Evolutionary conservation across 768 basidiomycete genomes (phyloP), one percentile per base, ranked within the genome.

Genomic region (Pleurotus citrinopileatus): DNA sequence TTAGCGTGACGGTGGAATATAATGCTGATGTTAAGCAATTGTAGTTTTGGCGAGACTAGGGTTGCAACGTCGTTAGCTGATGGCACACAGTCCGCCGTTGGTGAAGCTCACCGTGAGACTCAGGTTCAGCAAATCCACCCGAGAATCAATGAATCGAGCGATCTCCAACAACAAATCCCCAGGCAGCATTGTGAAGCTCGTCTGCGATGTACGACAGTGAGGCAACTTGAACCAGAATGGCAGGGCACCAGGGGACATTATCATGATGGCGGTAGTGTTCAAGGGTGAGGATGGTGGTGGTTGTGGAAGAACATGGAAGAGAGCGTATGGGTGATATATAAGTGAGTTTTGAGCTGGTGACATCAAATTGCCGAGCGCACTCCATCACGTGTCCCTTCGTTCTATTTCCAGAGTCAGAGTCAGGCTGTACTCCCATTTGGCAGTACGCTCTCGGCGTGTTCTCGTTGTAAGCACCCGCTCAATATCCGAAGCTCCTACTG

Each of bases 161-260:
- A 90, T 78, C 64, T 89, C 86, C 40, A 88, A 77, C 38, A 89
- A 72, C 42, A 90, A 64, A 65, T 91, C 89, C 27, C 73, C 74
- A 0, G 87, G 88, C 10, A 60, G 42, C 12, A 74, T 54, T 4
- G 59, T 42, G 13, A 63, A 46, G 22, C 23, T 37, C 15, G 10
- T 12, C 19, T 34, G 29, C 9, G 48, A 34, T 26, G 48, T 26
- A 34, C 48, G 48, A 37, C 48, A 37, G 13, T 51, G 29, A 10
- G 48, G 29, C 17, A 37, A n/a, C 8, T 38, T 38, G 34, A 51
- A 51, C 32, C 48, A 51, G 15, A 19, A 36, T 4, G 34, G 17
- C 32, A 51, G 10, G 34, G 48, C 25, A 37, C 20, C 15, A 20
- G 48, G 23, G 27, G 26, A 25, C 25, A 17, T 26, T n/a, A 28